Conservation (phyloP, 1,284 basidiomycete genomes). For the Puccinia sorghi region DNA sequence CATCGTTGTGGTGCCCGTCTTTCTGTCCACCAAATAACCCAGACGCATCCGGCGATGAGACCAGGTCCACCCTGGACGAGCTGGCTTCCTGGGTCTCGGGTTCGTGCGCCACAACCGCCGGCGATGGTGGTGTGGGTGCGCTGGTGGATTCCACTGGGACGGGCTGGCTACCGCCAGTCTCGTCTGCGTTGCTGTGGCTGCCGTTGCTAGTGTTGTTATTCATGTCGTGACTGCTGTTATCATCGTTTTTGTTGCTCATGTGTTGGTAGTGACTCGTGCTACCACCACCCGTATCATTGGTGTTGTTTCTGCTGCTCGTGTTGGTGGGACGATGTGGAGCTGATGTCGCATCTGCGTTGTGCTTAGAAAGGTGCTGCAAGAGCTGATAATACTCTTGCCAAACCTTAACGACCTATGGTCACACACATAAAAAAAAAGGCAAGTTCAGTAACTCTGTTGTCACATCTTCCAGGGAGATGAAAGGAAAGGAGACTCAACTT, state of each 20-base stretch:
- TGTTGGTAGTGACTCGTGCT: too few relatives aligned
- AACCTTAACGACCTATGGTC: constrained; percentile 36
- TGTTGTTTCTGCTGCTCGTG: neutral
- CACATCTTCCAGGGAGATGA: constrained; percentile 59
- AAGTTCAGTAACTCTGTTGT: neutral
- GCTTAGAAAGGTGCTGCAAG: constrained; percentile 36
- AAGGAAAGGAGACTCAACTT: constrained; percentile 61
- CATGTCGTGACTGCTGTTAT: too few relatives aligned
- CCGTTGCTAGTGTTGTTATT: neutral
- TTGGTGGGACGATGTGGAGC: neutral
- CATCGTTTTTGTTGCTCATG: too few relatives aligned
- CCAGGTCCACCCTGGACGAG: neutral
- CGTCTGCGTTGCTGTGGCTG: neutral
- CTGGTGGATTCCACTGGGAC: neutral
- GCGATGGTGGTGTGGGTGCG: neutral
- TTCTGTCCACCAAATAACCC: neutral
- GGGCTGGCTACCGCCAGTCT: neutral
- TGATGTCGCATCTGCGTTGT: constrained; percentile 41
- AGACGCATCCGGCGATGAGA: neutral
- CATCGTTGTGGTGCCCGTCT: neutral
- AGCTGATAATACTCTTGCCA: constrained; percentile 50
- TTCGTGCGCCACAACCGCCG: neutral
- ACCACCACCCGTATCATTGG: neutral
- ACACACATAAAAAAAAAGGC: neutral
- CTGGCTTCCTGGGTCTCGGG: neutral